Conservation (phyloP, 2,329 filamentous ascomycete species). For the Tolypocladium tundrense region DNA sequence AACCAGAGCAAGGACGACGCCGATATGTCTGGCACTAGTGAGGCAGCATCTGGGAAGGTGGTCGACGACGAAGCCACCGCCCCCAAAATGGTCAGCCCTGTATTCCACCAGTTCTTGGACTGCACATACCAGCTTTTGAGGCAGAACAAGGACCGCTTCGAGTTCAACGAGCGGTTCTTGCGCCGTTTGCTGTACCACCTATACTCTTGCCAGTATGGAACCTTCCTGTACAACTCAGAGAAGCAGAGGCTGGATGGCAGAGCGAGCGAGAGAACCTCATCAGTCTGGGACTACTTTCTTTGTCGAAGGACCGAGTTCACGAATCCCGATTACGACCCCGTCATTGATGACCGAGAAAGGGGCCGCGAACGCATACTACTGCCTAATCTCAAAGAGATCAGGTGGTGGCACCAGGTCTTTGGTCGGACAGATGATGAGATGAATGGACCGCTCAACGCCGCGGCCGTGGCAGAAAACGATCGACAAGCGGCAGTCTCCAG, state of each 20-base stretch:
- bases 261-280: conserved; percentile 63
- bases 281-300: conserved; percentile 94
- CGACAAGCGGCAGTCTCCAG: conserved; percentile 25
- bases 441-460: conserved; percentile 59
- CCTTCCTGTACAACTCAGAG: conserved; percentile 91
- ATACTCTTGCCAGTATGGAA: conserved; percentile 93
- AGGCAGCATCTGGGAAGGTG: conserved; percentile 27
- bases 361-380: conserved; percentile 79
- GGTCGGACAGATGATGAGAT: conserved; percentile 83
- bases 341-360: conserved; percentile 67
- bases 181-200: conserved; percentile 84
- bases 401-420: conserved; percentile 91
- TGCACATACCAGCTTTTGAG: conserved; percentile 82
- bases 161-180: conserved; percentile 92
- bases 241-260: conserved; percentile 68
- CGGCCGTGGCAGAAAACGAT: conserved; percentile 38
- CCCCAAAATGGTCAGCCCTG: conserved; percentile 84
- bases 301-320: conserved; percentile 69
- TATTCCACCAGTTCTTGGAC: conserved; percentile 97
- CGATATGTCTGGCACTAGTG: conserved; percentile 46
- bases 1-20: conserved; percentile 53
- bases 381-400: conserved; percentile 63
- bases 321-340: conserved; percentile 67
- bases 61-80: conserved; percentile 59
- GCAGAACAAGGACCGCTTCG: conserved; percentile 81